Conservation (phyloP, 371 early-diverging fungal species). For the Saksenaea oblongispora region DNA sequence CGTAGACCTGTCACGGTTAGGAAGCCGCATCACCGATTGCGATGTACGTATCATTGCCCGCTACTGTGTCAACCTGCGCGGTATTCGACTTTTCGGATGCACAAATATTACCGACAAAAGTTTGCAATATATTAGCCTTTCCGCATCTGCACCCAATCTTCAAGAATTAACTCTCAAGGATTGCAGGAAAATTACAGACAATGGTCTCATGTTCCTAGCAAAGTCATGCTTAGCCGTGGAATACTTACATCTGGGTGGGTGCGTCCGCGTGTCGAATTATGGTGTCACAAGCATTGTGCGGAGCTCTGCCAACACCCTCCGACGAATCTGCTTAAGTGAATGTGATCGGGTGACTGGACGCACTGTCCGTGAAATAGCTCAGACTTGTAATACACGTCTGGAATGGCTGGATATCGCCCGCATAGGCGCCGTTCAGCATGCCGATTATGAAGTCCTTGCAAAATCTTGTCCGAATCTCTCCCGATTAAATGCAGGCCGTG, state of each 20-base stretch:
- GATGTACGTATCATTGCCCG: constrained; percentile 26
- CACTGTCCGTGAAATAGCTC: constrained; percentile 19
- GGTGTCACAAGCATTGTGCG: constrained; percentile 28
- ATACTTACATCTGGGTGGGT: constrained; percentile 25
- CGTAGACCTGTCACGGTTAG: constrained; percentile 21
- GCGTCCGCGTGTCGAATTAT: constrained; percentile 21
- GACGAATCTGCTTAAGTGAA: constrained; percentile 30
- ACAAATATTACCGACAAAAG: constrained; percentile 24
- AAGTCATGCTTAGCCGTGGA: constrained; percentile 13
- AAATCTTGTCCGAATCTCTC: constrained; percentile 25
- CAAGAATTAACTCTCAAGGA: constrained; percentile 24
- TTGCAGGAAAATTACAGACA: constrained; percentile 35
- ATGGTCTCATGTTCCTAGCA: constrained; percentile 22
- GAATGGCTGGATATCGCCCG: constrained; percentile 27
- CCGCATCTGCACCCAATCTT: constrained; percentile 19
- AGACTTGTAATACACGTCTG: constrained; percentile 22
- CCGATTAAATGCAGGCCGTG: constrained; percentile 18
- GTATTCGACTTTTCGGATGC: constrained; percentile 21
- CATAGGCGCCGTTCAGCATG: constrained; percentile 22
- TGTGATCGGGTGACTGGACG: constrained; percentile 26
- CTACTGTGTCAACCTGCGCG: constrained; percentile 23
- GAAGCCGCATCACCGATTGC: constrained; percentile 26
- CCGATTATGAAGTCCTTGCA: constrained; percentile 17
- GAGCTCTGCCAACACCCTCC: constrained; percentile 20
- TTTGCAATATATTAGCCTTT: constrained; percentile 15